Evolutionary conservation across 2,329 filamentous ascomycete species (phyloP).

Genomic region (Leptographium radiaticola): DNA sequence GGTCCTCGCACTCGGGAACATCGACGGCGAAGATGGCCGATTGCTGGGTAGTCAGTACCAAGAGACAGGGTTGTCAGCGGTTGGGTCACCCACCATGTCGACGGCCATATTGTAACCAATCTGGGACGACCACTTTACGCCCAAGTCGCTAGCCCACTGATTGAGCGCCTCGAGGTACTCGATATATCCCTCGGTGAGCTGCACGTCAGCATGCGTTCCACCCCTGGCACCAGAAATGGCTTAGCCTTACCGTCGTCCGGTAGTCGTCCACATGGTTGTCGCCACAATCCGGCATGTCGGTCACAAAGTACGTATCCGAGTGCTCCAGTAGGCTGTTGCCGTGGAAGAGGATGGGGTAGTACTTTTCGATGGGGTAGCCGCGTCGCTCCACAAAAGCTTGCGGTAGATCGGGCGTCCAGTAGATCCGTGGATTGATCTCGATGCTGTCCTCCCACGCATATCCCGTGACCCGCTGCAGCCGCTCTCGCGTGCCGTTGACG

Average conservation of each 20-base stretch:
- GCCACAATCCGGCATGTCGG: conserved; percentile 7
- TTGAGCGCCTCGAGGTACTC: conserved; percentile 19
- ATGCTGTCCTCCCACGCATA: conserved; percentile 23
- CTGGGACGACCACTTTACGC: conserved; percentile 24
- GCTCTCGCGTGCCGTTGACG: conserved; percentile 15
- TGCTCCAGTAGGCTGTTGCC: not conserved
- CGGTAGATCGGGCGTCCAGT: conserved; percentile 23
- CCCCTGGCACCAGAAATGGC: not conserved
- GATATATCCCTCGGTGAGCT: conserved; percentile 3
- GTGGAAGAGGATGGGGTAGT: conserved; percentile 20
- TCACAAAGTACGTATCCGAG: not conserved
- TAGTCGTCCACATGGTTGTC: conserved; percentile 8
- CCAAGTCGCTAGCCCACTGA: conserved; percentile 20
- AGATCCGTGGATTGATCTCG: conserved; percentile 20
- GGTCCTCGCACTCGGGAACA: conserved; percentile 26
- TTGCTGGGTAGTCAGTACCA: conserved; percentile 3
- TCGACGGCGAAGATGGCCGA: conserved; percentile 22
- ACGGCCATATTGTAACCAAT: conserved; percentile 27
- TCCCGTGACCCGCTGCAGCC: conserved; percentile 21
- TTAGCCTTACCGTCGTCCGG: conserved; percentile 3
- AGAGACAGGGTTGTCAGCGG: not conserved
- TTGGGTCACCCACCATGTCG: conserved; percentile 19
- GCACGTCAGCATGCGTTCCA: not conserved
- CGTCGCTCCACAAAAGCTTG: conserved; percentile 16
- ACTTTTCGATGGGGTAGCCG: conserved; percentile 21